Conservation (phyloP, 2,329 filamentous ascomycete species). For the Aspergillus neotritici region DNA sequence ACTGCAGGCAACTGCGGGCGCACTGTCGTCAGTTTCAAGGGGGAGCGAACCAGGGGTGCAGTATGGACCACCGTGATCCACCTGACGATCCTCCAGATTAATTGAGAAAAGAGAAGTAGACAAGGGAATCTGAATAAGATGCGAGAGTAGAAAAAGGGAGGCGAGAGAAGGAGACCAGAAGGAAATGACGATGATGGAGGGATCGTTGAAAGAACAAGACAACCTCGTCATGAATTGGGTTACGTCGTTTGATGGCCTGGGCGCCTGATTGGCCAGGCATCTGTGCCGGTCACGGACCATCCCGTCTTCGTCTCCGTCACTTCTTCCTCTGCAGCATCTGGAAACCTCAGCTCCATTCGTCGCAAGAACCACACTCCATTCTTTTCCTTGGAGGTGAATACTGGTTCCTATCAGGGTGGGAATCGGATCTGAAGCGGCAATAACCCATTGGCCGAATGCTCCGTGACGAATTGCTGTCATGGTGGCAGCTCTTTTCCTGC, state of each 20-base stretch:
- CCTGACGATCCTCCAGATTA: no score
- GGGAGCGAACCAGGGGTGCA: no score
- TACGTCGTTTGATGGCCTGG: constrained; percentile 15
- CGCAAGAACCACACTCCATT: neutral
- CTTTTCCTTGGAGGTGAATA: neutral
- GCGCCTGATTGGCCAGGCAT: constrained; percentile 19
- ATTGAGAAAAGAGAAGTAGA: no score
- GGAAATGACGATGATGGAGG: constrained; percentile 1
- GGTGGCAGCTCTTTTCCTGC: constrained; percentile 28
- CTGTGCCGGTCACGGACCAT: neutral
- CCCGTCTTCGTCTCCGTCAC: constrained; percentile 2
- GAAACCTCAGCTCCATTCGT: constrained; percentile 11
- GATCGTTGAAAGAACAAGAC: constrained; percentile 1
- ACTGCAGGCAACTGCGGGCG: no score
- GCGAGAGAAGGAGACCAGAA: neutral
- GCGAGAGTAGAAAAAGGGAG: no score
- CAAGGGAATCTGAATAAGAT: no score
- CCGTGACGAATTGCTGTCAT: constrained; percentile 16
- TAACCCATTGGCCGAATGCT: constrained; percentile 3
- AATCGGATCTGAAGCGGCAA: neutral
- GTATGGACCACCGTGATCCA: no score
- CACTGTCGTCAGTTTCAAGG: no score
- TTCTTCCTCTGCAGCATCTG: constrained; percentile 3
- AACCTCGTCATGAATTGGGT: constrained; percentile 5
- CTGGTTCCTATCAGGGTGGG: no score